These are phyloP conservation scores for Claviceps fusiformis DNA, from an alignment of 2,329 filamentous ascomycete genomes.

Conservation along the genomic window DNA sequence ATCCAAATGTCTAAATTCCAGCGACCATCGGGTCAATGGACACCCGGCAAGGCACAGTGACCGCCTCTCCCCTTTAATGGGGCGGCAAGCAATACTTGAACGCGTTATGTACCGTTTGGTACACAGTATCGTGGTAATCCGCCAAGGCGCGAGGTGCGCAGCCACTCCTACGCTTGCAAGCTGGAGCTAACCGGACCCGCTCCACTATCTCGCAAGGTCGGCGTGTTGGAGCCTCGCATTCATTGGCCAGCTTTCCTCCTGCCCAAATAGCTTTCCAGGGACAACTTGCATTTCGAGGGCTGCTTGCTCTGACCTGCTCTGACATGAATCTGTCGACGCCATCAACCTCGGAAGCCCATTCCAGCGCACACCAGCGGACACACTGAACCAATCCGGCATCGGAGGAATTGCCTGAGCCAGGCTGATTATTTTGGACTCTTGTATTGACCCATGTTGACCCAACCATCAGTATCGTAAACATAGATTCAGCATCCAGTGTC, in stretches of 20 bases:
- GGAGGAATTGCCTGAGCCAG: constrained; percentile 3
- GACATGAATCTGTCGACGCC: not conserved
- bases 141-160: too few relatives aligned
- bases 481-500: not conserved
- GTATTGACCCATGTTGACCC: constrained; percentile 1
- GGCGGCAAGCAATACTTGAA: not conserved
- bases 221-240: not conserved
- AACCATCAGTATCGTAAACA: not conserved
- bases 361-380: not conserved
- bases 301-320: not conserved
- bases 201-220: not conserved
- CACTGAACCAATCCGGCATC: not conserved
- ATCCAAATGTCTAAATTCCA: not conserved
- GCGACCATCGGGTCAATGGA: not conserved
- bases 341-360: not conserved
- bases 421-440: not conserved
- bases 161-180: not conserved
- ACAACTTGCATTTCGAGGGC: constrained; percentile 5
- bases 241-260: constrained; percentile 4
- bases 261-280: constrained; percentile 1
- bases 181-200: constrained; percentile 6
- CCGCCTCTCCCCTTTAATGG: not conserved
- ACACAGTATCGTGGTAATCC: not conserved
- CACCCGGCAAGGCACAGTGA: not conserved
- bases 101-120: not conserved